A percentile compares a stretch with the other conserved stretches of the same genome.
Conservation (phyloP, 805 yeast species). For the Candida parachauliodes region DNA sequence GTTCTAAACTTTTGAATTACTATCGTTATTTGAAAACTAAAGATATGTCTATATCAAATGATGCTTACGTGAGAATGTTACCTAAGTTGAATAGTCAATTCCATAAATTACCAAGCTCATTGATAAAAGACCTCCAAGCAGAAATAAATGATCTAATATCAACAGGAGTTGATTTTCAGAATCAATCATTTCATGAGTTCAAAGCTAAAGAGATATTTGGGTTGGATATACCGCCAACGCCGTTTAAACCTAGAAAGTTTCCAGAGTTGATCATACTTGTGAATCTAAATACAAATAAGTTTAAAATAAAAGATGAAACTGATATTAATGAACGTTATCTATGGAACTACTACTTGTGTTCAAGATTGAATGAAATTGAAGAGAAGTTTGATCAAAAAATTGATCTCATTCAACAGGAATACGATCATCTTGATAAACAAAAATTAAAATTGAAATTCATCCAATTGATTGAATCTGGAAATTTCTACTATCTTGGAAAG, state of each 20-base stretch:
- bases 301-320: neutral
- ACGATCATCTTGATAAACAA: neutral
- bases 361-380: neutral
- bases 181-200: neutral
- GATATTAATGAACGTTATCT: neutral
- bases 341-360: slow-evolving; percentile 2
- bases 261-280: neutral
- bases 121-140: neutral
- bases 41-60: neutral
- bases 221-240: slow-evolving; percentile 1
- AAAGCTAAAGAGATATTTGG: neutral
- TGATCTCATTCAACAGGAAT: neutral
- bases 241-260: neutral
- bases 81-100: neutral
- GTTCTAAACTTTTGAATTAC: neutral
- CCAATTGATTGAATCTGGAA: neutral
- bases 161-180: neutral
- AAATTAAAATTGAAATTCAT: neutral
- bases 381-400: neutral
- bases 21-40: neutral
- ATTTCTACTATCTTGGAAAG: neutral
- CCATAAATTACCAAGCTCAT: neutral
- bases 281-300: slow-evolving; percentile 1
- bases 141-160: neutral
- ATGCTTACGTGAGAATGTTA: neutral